phyloP scores from a whole-genome alignment of 345 rosid genomes.

The Rhodomyrtus tomentosa region DNA sequence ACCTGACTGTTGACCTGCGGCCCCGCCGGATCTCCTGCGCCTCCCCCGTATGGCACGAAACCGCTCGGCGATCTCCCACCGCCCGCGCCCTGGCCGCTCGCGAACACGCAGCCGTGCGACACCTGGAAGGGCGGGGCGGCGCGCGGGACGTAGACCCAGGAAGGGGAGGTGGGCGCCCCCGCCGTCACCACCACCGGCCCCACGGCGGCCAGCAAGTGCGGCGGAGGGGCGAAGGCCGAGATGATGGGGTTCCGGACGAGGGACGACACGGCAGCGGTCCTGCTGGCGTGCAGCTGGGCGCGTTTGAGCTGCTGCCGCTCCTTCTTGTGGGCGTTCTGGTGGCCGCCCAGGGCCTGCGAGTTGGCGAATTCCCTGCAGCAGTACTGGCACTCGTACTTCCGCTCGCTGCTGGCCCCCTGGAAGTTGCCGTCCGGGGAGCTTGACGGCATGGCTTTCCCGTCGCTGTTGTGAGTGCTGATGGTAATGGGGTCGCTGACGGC shows the following conservation, averaged over 20 bases:
- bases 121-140: conserved; percentile 59
- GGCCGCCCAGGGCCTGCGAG: conserved; percentile 78
- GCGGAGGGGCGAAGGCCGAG: conserved; percentile 81
- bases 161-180: conserved; percentile 16
- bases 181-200: conserved; percentile 32
- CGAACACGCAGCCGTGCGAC: conserved; percentile 61
- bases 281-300: conserved; percentile 56
- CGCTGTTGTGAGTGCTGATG: background rate
- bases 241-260: conserved; percentile 69
- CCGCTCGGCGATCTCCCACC: conserved; percentile 22
- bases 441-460: conserved; percentile 6
- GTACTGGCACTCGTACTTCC: conserved; percentile 79
- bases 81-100: conserved; percentile 12
- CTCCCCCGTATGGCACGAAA: conserved; percentile 27
- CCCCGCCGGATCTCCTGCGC: conserved; percentile 17
- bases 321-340: conserved; percentile 83
- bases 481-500: background rate
- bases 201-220: conserved; percentile 49
- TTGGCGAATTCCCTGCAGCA: conserved; percentile 69
- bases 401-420: conserved; percentile 17
- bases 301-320: conserved; percentile 73
- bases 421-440: conserved; percentile 9
- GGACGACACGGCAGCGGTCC: conserved; percentile 61
- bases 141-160: conserved; percentile 90
- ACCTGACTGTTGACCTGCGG: conserved; percentile 7